Base-by-base conservation (phyloP, 23 red algal genomes). In the Agarophyton chilense region DNA sequence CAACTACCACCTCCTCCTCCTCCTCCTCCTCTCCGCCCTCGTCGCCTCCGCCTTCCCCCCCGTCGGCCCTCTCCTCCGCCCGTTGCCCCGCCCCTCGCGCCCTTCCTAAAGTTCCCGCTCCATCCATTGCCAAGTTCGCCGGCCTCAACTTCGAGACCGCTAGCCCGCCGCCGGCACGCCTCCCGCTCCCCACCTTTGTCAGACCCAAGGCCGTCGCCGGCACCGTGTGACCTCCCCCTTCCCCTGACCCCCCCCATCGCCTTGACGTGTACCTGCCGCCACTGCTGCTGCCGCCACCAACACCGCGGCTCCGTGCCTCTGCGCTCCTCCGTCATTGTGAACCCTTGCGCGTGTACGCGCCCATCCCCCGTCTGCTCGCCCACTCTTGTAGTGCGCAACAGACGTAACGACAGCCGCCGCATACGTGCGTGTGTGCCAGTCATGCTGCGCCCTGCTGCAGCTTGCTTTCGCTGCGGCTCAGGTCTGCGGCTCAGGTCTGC, bases 111-210 rank as follows among this genome's bases (percentile, higher is more conserved):
- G 29, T 3, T 7, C n/a, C 56, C 22, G 56, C 56, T 24, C n/a
- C 24, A 19, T 19, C 24, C 22, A 24, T 24, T 8, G 9, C 19
- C 8, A 79, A 40, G 65, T 89, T 36, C n/a, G 84, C 84, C 40
- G 84, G 84, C 35, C 68, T 67, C 33, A 19, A 43, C 17, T 89
- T 89, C 40, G 84, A 89, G 46, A 51, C 53, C 36, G 67, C 84
- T 6, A 77, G 68, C 26, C 84, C 84, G 22, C 47, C 64, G 28
- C 84, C 84, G 4, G 70, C 84, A 0, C 31, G 50, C 50, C 52
- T 89, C 9, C 84, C 84, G 1, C 49, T 89, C 14, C 84, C 84
- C 46, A 38, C 47, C 51, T 89, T 89, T 29, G 72, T 64, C 41
- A 60, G 53, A 28, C 47, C 50, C 7, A 81, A 62, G 56, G 21